Evolutionary conservation across 495 filamentous ascomycete genomes (phyloP).

Genomic region (Baudoinia panamericana): DNA sequence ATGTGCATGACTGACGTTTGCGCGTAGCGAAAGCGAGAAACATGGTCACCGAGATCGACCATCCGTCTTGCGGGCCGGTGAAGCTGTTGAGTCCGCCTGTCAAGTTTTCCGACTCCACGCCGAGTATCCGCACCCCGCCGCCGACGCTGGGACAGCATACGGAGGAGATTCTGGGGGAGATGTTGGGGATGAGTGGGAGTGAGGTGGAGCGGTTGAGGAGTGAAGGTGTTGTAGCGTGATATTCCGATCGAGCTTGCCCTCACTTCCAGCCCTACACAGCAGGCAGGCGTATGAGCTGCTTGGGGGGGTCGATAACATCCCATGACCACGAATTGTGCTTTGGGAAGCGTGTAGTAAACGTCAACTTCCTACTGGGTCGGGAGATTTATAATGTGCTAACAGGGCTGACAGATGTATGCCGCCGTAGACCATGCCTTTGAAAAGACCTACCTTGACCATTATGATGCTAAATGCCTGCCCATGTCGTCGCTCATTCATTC

Average conservation of each 20-base stretch:
- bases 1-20: constrained; percentile 6
- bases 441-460: too few species aligned
- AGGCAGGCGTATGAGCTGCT: too few species aligned
- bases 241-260: too few species aligned
- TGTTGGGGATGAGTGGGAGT: constrained; percentile 48
- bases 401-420: too few species aligned
- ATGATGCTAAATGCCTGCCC: too few species aligned
- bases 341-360: too few species aligned
- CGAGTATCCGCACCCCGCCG: constrained; percentile 64
- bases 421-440: too few species aligned
- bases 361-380: too few species aligned
- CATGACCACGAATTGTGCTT: too few species aligned
- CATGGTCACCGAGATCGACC: constrained; percentile 82
- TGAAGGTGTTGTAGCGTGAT: constrained; percentile 57
- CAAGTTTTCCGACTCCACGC: constrained; percentile 76
- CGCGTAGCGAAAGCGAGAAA: constrained; percentile 57
- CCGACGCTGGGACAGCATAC: constrained; percentile 89
- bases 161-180: constrained; percentile 58
- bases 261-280: too few species aligned
- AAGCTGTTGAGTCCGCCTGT: constrained; percentile 90
- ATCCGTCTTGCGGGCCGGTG: constrained; percentile 68
- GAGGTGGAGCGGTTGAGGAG: constrained; percentile 51
- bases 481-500: constrained; percentile 48
- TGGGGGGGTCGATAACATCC: too few species aligned
- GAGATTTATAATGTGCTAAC: too few species aligned